phyloP scores from a whole-genome alignment of 345 rosid genomes.

The Citrus reticulata region DNA sequence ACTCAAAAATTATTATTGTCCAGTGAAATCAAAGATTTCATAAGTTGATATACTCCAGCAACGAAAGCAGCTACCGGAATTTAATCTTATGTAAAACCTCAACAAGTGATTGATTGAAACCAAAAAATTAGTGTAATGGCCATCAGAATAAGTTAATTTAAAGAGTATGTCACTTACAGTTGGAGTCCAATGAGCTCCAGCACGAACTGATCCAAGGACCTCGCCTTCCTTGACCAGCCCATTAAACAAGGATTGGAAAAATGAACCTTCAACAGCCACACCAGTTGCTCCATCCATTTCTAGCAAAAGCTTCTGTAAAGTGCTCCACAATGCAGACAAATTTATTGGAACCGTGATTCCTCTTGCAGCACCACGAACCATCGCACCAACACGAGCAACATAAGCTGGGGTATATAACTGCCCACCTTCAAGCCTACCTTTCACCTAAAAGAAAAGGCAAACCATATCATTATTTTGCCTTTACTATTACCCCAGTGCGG shows the following conservation, averaged over 20 bases:
- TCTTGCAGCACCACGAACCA: constrained; percentile 95
- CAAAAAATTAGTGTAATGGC: neutral
- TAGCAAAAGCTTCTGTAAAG: constrained; percentile 76
- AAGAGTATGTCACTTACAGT: constrained; percentile 49
- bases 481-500: neutral
- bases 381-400: constrained; percentile 87
- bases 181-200: constrained; percentile 97
- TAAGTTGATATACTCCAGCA: neutral
- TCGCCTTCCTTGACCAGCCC: constrained; percentile 73
- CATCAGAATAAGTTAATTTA: neutral
- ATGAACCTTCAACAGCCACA: constrained; percentile 73
- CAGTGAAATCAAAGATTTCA: neutral
- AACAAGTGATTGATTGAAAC: neutral
- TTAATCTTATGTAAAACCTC: neutral
- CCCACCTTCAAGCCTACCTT: constrained; percentile 99
- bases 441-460: constrained; percentile 48
- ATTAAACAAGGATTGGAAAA: constrained; percentile 84
- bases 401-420: constrained; percentile 92
- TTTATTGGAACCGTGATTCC: constrained; percentile 86
- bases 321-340: constrained; percentile 68
- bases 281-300: constrained; percentile 91
- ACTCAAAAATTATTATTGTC: neutral
- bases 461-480: constrained; percentile 2
- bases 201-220: constrained; percentile 92
- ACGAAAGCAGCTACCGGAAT: neutral